Evolutionary conservation across 169 alveolate species (phyloP).

Genomic region (Theileria luwenshuni): DNA sequence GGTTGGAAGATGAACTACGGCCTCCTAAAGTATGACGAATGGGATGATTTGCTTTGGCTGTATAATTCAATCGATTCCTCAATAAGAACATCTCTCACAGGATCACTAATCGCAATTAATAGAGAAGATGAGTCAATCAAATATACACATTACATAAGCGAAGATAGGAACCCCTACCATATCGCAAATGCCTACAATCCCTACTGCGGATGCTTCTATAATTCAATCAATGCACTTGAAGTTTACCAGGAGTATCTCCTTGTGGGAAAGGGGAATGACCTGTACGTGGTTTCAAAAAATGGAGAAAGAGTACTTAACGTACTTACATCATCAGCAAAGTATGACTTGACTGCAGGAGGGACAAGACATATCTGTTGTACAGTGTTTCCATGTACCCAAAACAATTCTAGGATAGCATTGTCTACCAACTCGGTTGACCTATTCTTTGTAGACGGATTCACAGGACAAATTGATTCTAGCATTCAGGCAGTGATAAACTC

Average conservation of each 20-base stretch:
- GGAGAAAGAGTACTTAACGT: slow-evolving; percentile 36
- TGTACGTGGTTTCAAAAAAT: slow-evolving; percentile 35
- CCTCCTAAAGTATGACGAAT: slow-evolving; percentile 57
- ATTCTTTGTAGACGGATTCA: slow-evolving; percentile 33
- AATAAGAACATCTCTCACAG: slow-evolving; percentile 47
- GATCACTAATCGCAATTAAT: slow-evolving; percentile 44
- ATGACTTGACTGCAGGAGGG: slow-evolving; percentile 33
- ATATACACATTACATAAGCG: slow-evolving; percentile 31
- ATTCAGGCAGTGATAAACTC: slow-evolving; percentile 13
- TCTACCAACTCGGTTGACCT: slow-evolving; percentile 37
- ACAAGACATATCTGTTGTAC: slow-evolving; percentile 48
- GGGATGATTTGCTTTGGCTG: slow-evolving; percentile 63
- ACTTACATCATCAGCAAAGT: slow-evolving; percentile 27
- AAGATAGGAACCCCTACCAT: slow-evolving; percentile 4
- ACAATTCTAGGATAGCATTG: slow-evolving; percentile 15
- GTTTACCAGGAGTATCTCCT: slow-evolving; percentile 41
- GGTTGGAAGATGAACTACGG: slow-evolving; percentile 59
- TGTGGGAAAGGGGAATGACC: slow-evolving; percentile 33
- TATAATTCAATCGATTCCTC: slow-evolving; percentile 44
- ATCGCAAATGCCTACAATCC: slow-evolving; percentile 3
- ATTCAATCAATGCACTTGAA: slow-evolving; percentile 29
- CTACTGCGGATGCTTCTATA: slow-evolving; percentile 47
- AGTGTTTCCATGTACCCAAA: slow-evolving; percentile 24
- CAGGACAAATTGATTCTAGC: slow-evolving; percentile 32
- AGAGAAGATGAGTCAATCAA: slow-evolving; percentile 46